Percentiles rank a stretch among this genome's conserved stretches.
Conservation (phyloP, 2,329 filamentous ascomycete species). For the Trichoderma sp. region DNA sequence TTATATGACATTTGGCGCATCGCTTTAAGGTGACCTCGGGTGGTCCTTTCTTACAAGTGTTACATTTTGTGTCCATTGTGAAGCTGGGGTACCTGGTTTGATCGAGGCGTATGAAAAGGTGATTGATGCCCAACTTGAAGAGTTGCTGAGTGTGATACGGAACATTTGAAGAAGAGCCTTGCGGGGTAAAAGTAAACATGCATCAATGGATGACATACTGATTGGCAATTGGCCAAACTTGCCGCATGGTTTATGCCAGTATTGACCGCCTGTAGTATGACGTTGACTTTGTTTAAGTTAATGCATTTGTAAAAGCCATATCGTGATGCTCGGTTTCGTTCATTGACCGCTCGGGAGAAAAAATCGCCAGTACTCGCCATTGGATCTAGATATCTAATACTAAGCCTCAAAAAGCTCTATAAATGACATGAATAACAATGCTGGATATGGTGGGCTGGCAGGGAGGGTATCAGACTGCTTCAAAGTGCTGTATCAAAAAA, state of each 20-base stretch:
- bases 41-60: not conserved
- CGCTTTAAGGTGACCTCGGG: not conserved
- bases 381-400: not conserved
- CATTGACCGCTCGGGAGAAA: not conserved
- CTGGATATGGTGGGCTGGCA: not conserved
- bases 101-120: not conserved
- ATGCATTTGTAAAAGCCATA: not conserved
- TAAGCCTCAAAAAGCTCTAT: not conserved
- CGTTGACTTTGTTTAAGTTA: not conserved
- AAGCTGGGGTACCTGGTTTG: not conserved
- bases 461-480: constrained; percentile 11
- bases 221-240: too few relatives aligned
- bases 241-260: not conserved
- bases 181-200: too few relatives aligned
- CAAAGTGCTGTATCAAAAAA: not conserved
- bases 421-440: not conserved
- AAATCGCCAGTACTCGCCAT: not conserved
- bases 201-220: too few relatives aligned
- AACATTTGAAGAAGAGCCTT: too few relatives aligned
- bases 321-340: not conserved
- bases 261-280: not conserved
- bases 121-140: not conserved
- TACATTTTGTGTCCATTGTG: not conserved
- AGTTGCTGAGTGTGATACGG: not conserved
- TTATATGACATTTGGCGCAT: not conserved